These are phyloP conservation scores for Codiaeum variegatum DNA, from an alignment of 441 rosid genomes.

Conservation along the genomic window DNA sequence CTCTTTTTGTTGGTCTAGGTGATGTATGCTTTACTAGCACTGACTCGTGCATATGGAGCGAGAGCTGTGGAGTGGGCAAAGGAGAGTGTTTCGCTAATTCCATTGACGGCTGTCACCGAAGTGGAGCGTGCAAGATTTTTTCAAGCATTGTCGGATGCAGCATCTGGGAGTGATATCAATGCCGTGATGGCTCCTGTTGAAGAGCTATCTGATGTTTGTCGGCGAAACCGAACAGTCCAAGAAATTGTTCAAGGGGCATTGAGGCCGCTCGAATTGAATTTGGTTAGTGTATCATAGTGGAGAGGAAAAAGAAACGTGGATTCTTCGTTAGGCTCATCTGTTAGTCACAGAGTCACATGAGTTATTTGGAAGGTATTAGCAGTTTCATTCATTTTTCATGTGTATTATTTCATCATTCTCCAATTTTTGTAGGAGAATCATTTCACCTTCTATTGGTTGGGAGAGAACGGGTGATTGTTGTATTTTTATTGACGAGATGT, in stretches of 20 bases:
- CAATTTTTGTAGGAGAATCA: conserved; percentile 45
- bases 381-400: conserved; percentile 25
- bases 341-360: conserved; percentile 10
- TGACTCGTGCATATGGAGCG: conserved; percentile 62
- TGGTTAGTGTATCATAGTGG: conserved; percentile 49
- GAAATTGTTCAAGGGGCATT: conserved; percentile 90
- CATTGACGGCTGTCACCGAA: conserved; percentile 70
- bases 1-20: conserved; percentile 39
- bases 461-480: conserved; percentile 27
- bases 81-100: conserved; percentile 65
- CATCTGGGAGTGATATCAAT: conserved; percentile 68
- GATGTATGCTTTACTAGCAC: conserved; percentile 65
- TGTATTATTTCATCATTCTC: conserved; percentile 32
- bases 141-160: conserved; percentile 67
- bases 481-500: conserved; percentile 15
- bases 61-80: conserved; percentile 80
- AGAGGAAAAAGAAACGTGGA: conserved; percentile 15
- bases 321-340: conserved; percentile 22
- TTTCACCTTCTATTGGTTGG: conserved; percentile 27
- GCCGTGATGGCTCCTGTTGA: conserved; percentile 58
- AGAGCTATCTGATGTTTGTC: conserved; percentile 87
- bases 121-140: conserved; percentile 65
- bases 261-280: conserved; percentile 74
- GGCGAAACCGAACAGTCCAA: conserved; percentile 85
- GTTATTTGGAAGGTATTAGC: conserved; percentile 13